Percentiles rank a stretch among this genome's conserved stretches.
phyloP scores from a whole-genome alignment of 1,284 basidiomycete genomes.

The Phylloporus gajari region DNA sequence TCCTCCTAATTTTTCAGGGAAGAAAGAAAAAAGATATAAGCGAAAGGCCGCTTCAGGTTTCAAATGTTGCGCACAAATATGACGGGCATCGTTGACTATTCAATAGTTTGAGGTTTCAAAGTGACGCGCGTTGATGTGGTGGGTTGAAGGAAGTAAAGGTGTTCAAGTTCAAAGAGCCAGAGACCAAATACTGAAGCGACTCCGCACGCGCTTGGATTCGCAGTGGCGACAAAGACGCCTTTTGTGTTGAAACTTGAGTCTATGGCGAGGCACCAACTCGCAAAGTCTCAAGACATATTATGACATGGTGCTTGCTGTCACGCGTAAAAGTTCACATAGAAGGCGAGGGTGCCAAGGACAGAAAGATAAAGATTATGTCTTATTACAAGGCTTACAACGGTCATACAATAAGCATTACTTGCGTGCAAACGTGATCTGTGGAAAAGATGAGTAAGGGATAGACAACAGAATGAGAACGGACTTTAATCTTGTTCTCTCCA shows the following conservation, averaged over 20 bases:
- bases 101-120: slow-evolving; percentile 14
- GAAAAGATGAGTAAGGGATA: slow-evolving; percentile 17
- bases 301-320: slow-evolving; percentile 39
- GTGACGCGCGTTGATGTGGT: slow-evolving; percentile 19
- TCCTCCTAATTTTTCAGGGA: slow-evolving; percentile 30
- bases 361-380: slow-evolving; percentile 35
- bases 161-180: slow-evolving; percentile 13
- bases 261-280: slow-evolving; percentile 34
- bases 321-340: slow-evolving; percentile 38
- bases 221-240: slow-evolving; percentile 15
- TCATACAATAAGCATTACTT: slow-evolving; percentile 54
- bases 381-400: slow-evolving; percentile 46
- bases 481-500: slow-evolving; percentile 97
- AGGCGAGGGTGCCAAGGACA: slow-evolving; percentile 21
- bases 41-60: background rate
- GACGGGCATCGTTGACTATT: slow-evolving; percentile 23
- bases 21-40: slow-evolving; percentile 23
- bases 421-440: slow-evolving; percentile 70
- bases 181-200: background rate
- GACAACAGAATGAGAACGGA: slow-evolving; percentile 39
- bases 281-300: slow-evolving; percentile 35
- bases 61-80: slow-evolving; percentile 29
- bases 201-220: slow-evolving; percentile 5
- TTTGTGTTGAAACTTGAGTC: slow-evolving; percentile 13
- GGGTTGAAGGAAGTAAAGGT: slow-evolving; percentile 11